Evolutionary conservation across 1,284 basidiomycete genomes (phyloP).

Genomic region (Naganishia cerealis): DNA sequence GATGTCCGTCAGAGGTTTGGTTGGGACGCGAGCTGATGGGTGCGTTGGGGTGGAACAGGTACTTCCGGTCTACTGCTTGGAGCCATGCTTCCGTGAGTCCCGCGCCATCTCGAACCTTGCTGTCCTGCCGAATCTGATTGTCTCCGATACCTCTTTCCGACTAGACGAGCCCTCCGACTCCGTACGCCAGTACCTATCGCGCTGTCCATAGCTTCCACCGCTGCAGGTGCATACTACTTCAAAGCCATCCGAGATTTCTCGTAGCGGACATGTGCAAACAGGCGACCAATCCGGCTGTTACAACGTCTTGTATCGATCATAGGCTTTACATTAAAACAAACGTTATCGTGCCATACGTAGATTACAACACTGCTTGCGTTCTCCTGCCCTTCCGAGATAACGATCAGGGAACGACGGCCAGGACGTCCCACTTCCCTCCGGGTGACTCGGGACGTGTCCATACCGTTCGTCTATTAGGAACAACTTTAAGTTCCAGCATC

Average conservation of each 20-base stretch:
- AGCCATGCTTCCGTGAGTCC: constrained; percentile 30
- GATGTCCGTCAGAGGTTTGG: not conserved
- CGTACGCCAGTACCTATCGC: constrained; percentile 33
- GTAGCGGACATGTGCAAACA: not conserved
- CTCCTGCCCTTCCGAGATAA: not conserved
- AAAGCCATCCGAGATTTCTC: constrained; percentile 33
- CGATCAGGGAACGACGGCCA: constrained; percentile 17
- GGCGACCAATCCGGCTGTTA: no score
- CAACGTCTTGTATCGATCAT: not conserved
- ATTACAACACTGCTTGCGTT: not conserved
- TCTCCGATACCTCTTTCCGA: not conserved
- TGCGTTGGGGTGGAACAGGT: constrained; percentile 5
- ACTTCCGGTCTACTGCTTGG: constrained; percentile 27
- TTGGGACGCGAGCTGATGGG: not conserved
- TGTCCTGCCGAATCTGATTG: not conserved
- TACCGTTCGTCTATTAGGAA: constrained; percentile 44
- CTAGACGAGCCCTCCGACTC: constrained; percentile 32
- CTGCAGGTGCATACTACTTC: constrained; percentile 33
- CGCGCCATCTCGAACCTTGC: not conserved
- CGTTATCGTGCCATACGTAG: no score
- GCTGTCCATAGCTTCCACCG: constrained; percentile 29
- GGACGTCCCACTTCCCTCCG: constrained; percentile 13
- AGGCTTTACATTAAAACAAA: not conserved
- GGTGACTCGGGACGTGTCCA: constrained; percentile 14
- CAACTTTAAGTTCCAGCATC: constrained; percentile 48